These are phyloP conservation scores for Pleurotus tuber-regium DNA, from an alignment of 768 basidiomycete species.

Conservation along the genomic window DNA sequence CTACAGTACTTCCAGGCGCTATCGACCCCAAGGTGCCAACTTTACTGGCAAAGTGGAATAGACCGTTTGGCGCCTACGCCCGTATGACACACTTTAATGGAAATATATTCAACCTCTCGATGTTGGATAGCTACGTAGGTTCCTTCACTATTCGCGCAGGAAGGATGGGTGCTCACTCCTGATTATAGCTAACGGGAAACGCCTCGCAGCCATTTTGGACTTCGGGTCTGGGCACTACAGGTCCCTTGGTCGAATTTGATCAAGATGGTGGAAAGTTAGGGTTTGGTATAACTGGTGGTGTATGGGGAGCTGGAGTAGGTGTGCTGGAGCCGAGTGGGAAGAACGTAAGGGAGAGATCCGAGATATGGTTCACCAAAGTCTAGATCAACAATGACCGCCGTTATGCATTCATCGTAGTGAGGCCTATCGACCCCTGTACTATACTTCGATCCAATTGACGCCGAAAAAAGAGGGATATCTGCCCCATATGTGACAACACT, in stretches of 20 bases:
- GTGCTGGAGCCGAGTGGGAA: slow-evolving; percentile 10
- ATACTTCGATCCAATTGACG: too few relatives aligned
- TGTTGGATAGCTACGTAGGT: slow-evolving; percentile 17
- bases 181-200: slow-evolving; percentile 15
- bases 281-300: slow-evolving; percentile 3
- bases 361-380: slow-evolving; percentile 15
- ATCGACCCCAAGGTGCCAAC: slow-evolving; percentile 16
- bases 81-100: slow-evolving; percentile 19
- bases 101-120: slow-evolving; percentile 18
- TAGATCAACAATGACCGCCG: neutral
- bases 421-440: too few relatives aligned
- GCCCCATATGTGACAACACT: too few relatives aligned
- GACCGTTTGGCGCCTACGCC: slow-evolving; percentile 15
- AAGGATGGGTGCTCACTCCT: neutral
- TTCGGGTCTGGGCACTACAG: neutral
- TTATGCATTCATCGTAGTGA: too few relatives aligned
- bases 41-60: slow-evolving; percentile 14
- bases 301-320: slow-evolving; percentile 15
- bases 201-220: slow-evolving; percentile 17
- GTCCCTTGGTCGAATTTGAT: slow-evolving; percentile 4
- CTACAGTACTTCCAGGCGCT: slow-evolving; percentile 14
- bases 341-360: slow-evolving; percentile 12
- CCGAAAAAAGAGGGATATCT: too few relatives aligned
- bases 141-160: neutral
- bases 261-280: neutral